These are phyloP conservation scores for Talaromyces sp. DNA, from an alignment of 2,329 filamentous ascomycete species.

Conservation along the genomic window DNA sequence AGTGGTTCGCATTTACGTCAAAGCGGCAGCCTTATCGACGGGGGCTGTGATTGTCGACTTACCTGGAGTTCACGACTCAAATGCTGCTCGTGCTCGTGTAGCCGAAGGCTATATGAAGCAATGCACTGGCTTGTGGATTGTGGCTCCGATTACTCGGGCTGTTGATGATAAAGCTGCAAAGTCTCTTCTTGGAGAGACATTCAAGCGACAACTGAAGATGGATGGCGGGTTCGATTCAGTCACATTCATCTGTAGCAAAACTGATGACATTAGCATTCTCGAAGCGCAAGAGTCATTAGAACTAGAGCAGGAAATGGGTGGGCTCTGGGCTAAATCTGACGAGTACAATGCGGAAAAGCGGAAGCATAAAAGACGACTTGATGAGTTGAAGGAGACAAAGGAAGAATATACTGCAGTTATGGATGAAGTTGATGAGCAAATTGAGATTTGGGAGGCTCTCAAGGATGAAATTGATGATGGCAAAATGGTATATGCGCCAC, in stretches of 20 bases:
- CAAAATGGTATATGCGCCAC: conserved; percentile 37
- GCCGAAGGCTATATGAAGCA: conserved; percentile 59
- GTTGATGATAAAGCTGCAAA: conserved; percentile 60
- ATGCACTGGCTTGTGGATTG: conserved; percentile 59
- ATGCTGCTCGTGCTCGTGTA: conserved; percentile 57
- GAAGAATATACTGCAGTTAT: conserved; percentile 42
- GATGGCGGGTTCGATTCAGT: conserved; percentile 54
- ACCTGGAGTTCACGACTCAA: conserved; percentile 59
- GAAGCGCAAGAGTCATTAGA: conserved; percentile 44
- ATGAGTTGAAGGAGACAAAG: conserved; percentile 53
- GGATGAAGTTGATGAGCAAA: conserved; percentile 34
- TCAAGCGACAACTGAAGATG: conserved; percentile 59
- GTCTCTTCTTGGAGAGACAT: conserved; percentile 54
- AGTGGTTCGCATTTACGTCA: conserved; percentile 49
- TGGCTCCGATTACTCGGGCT: conserved; percentile 59
- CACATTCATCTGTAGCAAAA: conserved; percentile 63
- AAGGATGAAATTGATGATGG: conserved; percentile 40
- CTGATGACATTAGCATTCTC: conserved; percentile 56
- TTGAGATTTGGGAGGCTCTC: conserved; percentile 47
- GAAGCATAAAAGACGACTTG: conserved; percentile 63
- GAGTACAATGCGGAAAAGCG: conserved; percentile 16
- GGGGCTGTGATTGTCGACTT: conserved; percentile 58
- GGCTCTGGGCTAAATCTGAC: conserved; percentile 21
- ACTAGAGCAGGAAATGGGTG: conserved; percentile 34
- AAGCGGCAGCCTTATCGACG: conserved; percentile 50